These are phyloP conservation scores for Agrocybe pediades DNA, from an alignment of 768 basidiomycete species.

Conservation along the genomic window DNA sequence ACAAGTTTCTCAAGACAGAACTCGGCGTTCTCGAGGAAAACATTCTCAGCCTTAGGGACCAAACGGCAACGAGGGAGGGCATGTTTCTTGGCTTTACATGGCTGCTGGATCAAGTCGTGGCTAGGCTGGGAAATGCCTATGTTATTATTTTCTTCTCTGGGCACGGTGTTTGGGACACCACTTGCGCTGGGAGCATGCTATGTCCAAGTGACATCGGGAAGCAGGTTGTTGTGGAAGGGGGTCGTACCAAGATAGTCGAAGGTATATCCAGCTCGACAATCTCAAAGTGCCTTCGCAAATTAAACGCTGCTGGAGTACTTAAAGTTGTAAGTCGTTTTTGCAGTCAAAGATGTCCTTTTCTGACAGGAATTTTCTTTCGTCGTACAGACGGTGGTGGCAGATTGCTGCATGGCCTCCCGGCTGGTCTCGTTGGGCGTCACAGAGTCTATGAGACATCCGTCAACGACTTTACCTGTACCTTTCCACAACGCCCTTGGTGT, in stretches of 20 bases:
- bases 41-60: slow-evolving; percentile 39
- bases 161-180: slow-evolving; percentile 41
- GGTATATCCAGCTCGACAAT: background rate
- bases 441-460: no score
- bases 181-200: no score
- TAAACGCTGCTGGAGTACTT: background rate
- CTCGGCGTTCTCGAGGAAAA: slow-evolving; percentile 31
- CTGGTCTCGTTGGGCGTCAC: no score
- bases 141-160: slow-evolving; percentile 48
- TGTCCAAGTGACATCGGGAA: background rate
- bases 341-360: background rate
- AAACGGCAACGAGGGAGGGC: slow-evolving; percentile 33
- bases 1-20: slow-evolving; percentile 28
- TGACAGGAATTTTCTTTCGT: no score
- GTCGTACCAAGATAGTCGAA: background rate
- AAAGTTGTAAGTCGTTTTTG: background rate
- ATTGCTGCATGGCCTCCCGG: no score
- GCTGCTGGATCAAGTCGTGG: slow-evolving; percentile 23
- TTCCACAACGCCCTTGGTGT: no score
- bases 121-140: slow-evolving; percentile 25
- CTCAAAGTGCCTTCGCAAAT: background rate
- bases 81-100: slow-evolving; percentile 33
- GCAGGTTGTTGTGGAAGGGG: background rate
- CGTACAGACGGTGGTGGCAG: no score
- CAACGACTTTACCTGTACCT: no score